Evolutionary conservation across 2,329 filamentous ascomycete species (phyloP).

Genomic region (Apiospora pterosperma): DNA sequence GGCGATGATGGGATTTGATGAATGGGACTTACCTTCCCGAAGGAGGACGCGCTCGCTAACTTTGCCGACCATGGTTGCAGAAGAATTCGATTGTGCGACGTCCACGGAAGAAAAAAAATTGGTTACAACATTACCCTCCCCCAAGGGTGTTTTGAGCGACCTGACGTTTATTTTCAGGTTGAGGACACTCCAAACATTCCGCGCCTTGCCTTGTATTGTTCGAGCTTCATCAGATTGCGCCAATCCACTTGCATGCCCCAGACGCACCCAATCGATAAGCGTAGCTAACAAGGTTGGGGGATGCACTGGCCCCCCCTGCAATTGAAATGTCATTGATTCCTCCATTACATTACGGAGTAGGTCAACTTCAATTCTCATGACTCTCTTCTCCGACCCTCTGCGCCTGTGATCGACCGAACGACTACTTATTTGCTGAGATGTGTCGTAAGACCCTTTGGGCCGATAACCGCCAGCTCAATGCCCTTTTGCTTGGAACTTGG

Average conservation of each 20-base stretch:
- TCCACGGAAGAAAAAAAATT: background rate
- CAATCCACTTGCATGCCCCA: background rate
- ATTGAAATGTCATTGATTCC: background rate
- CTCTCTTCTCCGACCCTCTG: no score
- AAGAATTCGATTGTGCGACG: slow-evolving; percentile 3
- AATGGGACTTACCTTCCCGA: slow-evolving; percentile 49
- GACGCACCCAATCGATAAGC: background rate
- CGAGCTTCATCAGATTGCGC: background rate
- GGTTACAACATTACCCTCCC: background rate
- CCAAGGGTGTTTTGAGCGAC: background rate
- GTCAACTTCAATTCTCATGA: background rate
- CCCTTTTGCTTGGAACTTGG: slow-evolving; percentile 52
- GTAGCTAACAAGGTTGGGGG: background rate
- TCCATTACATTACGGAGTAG: background rate
- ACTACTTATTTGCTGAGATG: no score
- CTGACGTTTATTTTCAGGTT: slow-evolving; percentile 1
- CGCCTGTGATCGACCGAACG: no score
- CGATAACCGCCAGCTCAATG: slow-evolving; percentile 24
- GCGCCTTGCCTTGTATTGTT: background rate
- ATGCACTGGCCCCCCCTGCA: background rate
- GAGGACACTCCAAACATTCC: background rate
- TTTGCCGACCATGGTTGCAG: slow-evolving; percentile 55
- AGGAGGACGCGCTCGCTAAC: slow-evolving; percentile 63
- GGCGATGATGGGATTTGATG: background rate
- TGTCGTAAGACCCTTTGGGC: background rate